These are phyloP conservation scores for Curvularia spicifera DNA, from an alignment of 2,329 filamentous ascomycete genomes.

Conservation along the genomic window DNA sequence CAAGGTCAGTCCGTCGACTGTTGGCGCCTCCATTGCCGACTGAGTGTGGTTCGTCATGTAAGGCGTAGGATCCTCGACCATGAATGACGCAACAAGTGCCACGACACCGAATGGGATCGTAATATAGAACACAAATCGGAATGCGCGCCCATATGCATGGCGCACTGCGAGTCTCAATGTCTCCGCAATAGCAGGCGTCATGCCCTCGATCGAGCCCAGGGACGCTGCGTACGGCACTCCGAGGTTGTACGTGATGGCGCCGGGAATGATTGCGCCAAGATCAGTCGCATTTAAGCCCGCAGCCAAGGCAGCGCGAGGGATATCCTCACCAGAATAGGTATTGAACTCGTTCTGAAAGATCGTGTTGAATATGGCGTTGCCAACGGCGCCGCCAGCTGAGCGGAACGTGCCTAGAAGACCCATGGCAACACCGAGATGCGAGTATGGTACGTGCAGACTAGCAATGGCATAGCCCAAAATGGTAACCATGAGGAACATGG, in stretches of 20 bases:
- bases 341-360: not conserved
- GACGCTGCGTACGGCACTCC: not conserved
- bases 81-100: conserved; percentile 1
- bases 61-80: conserved; percentile 1
- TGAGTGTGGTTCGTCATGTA: conserved; percentile 1
- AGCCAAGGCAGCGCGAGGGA: not conserved
- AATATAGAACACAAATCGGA: not conserved
- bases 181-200: not conserved
- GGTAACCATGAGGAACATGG: conserved; percentile 2
- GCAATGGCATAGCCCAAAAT: conserved; percentile 1
- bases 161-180: not conserved
- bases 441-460: conserved; percentile 1
- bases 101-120: conserved; percentile 1
- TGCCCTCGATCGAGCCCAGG: not conserved
- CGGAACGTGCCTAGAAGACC: conserved; percentile 1
- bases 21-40: not conserved
- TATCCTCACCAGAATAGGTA: not conserved
- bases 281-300: not conserved
- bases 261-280: not conserved
- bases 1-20: not conserved
- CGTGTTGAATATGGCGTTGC: conserved; percentile 1
- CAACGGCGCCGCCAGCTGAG: conserved; percentile 1
- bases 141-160: not conserved
- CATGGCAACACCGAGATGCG: conserved; percentile 1
- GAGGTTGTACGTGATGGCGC: not conserved